Evolutionary conservation across 495 filamentous ascomycete genomes (phyloP), one percentile per base, ranked within the genome.

Genomic region (Penicillium ochrochloron): DNA sequence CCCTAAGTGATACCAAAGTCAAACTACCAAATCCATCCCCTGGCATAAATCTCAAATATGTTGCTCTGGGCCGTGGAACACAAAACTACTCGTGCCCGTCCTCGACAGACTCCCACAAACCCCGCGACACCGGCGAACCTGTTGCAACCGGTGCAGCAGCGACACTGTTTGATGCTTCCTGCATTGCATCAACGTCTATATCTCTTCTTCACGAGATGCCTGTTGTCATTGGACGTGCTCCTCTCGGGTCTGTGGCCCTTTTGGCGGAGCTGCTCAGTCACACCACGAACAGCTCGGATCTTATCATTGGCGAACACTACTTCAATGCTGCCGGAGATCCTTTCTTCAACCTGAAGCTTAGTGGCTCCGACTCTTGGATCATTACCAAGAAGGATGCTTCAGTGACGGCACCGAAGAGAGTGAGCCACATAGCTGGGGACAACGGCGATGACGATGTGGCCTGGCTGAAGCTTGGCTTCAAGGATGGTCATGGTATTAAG

Each of bases 81-180:
- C 90, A 93, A 68, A 93, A 93, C 80, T 93, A 93, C 79, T 89
- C 85, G 29, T 93, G 90, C 72, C 61, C 68, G 10, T 59, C 67
- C 15, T 59, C 66, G n/a, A 68, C 75, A 52, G 10, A 9, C 29
- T 62, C 63, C 35, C 44, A 46, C 11, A 11, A 66, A 19, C 37
- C 42, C 21, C 46, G 54, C 25, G 67, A 72, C 25, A 65, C 70
- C 6, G 61, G 70, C 19, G 48, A 65, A 15, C 75, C 84, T 5
- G 61, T 66, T 2, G 73, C 84, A 29, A 71, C 75, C 41, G 90
- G 90, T 27, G 90, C 90, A 29, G 76, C 87, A 19, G 91, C 91
- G 14, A 86, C 85, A 4, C 84, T 92, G 39, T 89, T 88, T 75
- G 87, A 91, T 58, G 80, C 80, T 62, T 88, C 67, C 72, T 89